phyloP scores from a whole-genome alignment of 768 basidiomycete species.

The Termitomyces sp. region DNA sequence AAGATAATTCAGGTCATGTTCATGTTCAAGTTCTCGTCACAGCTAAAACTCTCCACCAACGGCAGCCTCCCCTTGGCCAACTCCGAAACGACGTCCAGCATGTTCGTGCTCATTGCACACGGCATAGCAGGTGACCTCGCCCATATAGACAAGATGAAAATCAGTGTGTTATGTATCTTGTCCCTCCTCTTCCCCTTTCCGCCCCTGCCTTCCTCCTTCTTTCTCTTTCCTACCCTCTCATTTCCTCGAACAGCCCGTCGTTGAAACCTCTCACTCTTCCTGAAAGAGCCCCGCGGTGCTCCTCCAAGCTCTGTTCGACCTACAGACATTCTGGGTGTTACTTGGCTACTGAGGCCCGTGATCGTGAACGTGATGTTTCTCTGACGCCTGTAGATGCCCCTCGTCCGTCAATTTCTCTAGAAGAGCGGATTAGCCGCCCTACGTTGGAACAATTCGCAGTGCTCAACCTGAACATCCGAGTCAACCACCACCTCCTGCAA shows the following conservation, averaged over 20 bases:
- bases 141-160: slow-evolving; percentile 73
- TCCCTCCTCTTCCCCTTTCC: neutral
- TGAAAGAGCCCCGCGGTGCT: slow-evolving; percentile 22
- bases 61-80: no score
- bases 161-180: slow-evolving; percentile 66
- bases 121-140: slow-evolving; percentile 50
- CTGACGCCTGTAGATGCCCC: slow-evolving; percentile 14
- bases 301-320: slow-evolving; percentile 16
- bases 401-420: slow-evolving; percentile 21
- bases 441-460: slow-evolving; percentile 27
- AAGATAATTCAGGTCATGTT: no score
- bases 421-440: slow-evolving; percentile 35
- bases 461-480: slow-evolving; percentile 23
- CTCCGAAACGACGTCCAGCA: no score
- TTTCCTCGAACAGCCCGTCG: no score
- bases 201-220: no score
- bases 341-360: slow-evolving; percentile 11
- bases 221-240: no score
- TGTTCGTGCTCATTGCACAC: slow-evolving; percentile 69
- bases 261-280: slow-evolving; percentile 23
- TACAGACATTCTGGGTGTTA: slow-evolving; percentile 15
- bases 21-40: no score
- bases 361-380: slow-evolving; percentile 8
- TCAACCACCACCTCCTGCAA: slow-evolving; percentile 5
- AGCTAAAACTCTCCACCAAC: no score